Evolutionary conservation across 2,329 filamentous ascomycete species (phyloP).

Genomic region (Pseudopyrenochaeta lycopersici): DNA sequence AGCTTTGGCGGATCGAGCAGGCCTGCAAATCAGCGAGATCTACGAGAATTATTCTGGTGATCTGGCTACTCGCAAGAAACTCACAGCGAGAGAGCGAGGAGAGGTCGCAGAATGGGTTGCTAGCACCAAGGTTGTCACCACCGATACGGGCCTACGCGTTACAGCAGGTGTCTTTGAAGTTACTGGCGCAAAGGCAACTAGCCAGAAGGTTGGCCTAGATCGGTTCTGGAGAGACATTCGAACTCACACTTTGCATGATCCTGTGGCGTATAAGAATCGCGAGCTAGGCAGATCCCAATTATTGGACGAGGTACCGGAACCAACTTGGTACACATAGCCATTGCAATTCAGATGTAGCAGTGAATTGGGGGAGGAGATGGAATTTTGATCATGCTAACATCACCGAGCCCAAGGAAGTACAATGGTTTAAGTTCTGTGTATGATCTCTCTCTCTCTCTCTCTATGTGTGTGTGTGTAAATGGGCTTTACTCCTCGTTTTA

Average conservation of each 20-base stretch:
- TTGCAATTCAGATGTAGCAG: no score
- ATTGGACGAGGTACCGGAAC: constrained; percentile 64
- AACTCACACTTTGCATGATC: constrained; percentile 72
- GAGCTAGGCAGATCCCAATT: constrained; percentile 68
- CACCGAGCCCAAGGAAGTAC: no score
- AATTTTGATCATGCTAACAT: no score
- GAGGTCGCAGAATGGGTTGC: constrained; percentile 71
- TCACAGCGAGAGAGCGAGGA: constrained; percentile 64
- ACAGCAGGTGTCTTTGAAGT: constrained; percentile 72
- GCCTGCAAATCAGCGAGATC: constrained; percentile 57
- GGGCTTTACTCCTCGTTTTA: no score
- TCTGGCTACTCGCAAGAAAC: constrained; percentile 47
- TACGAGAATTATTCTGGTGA: constrained; percentile 53
- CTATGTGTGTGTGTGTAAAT: no score
- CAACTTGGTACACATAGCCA: constrained; percentile 66
- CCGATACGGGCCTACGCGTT: constrained; percentile 66
- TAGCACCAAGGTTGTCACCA: constrained; percentile 69
- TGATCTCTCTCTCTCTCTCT: no score
- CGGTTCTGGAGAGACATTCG: constrained; percentile 73
- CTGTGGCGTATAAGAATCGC: constrained; percentile 72
- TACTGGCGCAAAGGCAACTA: constrained; percentile 67
- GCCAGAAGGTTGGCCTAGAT: constrained; percentile 67
- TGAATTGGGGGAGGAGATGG: no score
- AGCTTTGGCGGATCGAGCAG: constrained; percentile 66
- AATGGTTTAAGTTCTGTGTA: no score